Percentiles rank a stretch among this genome's conserved stretches.
phyloP scores from a whole-genome alignment of 2,329 filamentous ascomycete species.

The Didymella lethalis region DNA sequence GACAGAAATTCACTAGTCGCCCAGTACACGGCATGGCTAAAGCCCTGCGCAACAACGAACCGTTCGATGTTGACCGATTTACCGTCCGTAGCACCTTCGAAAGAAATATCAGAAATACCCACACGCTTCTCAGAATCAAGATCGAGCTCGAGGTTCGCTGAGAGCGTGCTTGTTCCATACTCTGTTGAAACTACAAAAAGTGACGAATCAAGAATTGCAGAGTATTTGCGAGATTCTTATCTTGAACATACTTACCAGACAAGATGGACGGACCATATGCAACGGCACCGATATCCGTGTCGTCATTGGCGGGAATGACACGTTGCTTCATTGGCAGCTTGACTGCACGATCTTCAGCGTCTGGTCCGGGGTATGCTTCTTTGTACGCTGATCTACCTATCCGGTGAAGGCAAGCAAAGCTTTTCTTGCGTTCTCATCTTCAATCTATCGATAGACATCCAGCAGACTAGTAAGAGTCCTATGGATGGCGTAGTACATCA shows the following conservation, averaged over 20 bases:
- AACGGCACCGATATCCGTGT: neutral
- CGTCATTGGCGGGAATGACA: neutral
- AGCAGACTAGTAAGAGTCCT: constrained; percentile 1
- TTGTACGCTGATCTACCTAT: constrained; percentile 4
- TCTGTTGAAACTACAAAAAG: no score
- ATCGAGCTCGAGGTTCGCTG: constrained; percentile 1
- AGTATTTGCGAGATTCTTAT: no score
- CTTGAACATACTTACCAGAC: neutral
- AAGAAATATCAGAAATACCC: neutral
- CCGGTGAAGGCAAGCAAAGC: constrained; percentile 2
- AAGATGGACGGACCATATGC: neutral
- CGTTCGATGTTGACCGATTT: constrained; percentile 3
- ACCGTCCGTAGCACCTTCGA: constrained; percentile 1
- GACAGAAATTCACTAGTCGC: neutral
- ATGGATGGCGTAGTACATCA: constrained; percentile 5
- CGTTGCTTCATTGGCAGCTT: constrained; percentile 2
- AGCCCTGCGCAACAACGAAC: constrained; percentile 2
- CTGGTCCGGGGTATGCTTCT: neutral
- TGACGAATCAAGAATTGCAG: no score
- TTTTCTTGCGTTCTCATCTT: constrained; percentile 3
- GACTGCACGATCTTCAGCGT: constrained; percentile 1
- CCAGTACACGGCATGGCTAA: constrained; percentile 8
- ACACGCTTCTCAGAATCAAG: neutral
- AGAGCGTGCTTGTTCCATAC: neutral
- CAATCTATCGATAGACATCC: constrained; percentile 6